Base-by-base conservation (phyloP, 2,329 filamentous ascomycete genomes). In the Esteya vermicola region DNA sequence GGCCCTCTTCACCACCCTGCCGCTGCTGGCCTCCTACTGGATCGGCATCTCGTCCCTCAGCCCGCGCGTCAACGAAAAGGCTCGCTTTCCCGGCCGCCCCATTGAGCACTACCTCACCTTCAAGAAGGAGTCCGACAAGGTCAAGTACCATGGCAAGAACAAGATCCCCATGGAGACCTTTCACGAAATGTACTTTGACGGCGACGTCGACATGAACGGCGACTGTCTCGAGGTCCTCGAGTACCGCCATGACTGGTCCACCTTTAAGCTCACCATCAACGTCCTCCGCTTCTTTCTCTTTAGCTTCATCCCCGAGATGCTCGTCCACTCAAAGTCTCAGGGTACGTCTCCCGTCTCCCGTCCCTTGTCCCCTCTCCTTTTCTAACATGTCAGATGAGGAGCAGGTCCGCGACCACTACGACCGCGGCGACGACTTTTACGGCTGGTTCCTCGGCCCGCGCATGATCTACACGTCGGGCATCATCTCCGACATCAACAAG, bases 351-450 rank as follows among this genome's bases (percentile, higher is more conserved):
- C 7, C 38, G n/a, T 33, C 6, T 19, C n/a, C 39, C 8, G 9
- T 8, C 27, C 13, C 25, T 33, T 19, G 16, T 25, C 13, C 4
- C n/a, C 22, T 14, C 9, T 3, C 25, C 20, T 16, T 20, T 9
- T 28, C 13, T 33, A 18, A 39, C 40, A 3, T 10, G 6, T 13
- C n/a, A 85, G 89, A 96, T 52, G 88, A 95, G 72, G 89, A 96
- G 63, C 91, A 96, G 66, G 88, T 96, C 42, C 85, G 88, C 57
- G 85, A 88, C 61, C 86, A 95, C 68, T 98, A 98, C 63, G 91
- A 96, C 71, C 81, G 86, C 49, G 91, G 91, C 56, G 86, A 98
- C 59, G 91, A 96, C 64, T 94, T 95, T 67, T 98, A 98, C 70
- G 81, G 77, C 59, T 98, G 88, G 86, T 96, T 96, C 73, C 75